These are phyloP conservation scores for Cruciata laevipes DNA, from an alignment of 257 asterid species.

Conservation along the genomic window DNA sequence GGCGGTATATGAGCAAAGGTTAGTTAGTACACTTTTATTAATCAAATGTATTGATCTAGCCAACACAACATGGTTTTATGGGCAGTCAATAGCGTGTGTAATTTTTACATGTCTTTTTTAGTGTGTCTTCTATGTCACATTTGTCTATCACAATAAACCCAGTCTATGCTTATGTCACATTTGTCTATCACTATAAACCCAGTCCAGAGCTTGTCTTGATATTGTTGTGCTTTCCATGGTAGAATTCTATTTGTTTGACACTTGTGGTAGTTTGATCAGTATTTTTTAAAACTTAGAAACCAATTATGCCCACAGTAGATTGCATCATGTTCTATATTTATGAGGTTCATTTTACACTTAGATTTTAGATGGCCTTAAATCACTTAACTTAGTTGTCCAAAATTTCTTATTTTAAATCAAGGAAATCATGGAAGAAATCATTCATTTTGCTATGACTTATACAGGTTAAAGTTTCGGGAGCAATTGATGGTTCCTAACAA, in stretches of 20 bases:
- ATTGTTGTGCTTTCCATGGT: not conserved
- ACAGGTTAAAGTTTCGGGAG: conserved; percentile 58
- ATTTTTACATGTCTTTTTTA: not conserved
- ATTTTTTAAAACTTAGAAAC: not conserved
- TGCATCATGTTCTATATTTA: not conserved
- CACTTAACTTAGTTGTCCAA: too few relatives aligned
- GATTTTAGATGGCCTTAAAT: not conserved
- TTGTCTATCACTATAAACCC: not conserved
- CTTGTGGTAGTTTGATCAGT: not conserved
- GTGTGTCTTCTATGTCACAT: too few relatives aligned
- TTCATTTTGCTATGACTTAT: conserved; percentile 15
- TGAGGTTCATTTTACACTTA: not conserved
- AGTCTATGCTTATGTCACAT: not conserved
- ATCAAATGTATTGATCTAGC: not conserved
- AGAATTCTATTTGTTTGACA: not conserved
- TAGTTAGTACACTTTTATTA: conserved; percentile 11
- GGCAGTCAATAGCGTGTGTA: not conserved
- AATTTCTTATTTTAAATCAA: not conserved
- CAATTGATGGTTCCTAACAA: conserved; percentile 45
- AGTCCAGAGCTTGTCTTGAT: conserved; percentile 1
- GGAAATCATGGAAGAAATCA: not conserved
- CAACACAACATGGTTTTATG: conserved; percentile 1
- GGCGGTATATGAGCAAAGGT: conserved; percentile 82
- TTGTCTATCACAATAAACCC: not conserved
- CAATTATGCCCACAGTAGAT: not conserved